Conservation (phyloP, 2,329 filamentous ascomycete genomes). For the Colletotrichum echinochloae region DNA sequence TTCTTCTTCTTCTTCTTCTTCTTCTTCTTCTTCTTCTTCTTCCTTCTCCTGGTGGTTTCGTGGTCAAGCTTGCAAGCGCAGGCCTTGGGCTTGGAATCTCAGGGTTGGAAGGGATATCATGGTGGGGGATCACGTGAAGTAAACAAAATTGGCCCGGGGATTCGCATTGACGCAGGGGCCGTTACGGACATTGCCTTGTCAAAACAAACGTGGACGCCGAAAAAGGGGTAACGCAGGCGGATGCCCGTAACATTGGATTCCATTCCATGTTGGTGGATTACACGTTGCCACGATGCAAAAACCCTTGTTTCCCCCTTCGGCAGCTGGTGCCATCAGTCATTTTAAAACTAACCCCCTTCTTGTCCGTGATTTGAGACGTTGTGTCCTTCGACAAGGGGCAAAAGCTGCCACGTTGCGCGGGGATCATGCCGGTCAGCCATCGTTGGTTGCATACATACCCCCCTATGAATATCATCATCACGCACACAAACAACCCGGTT, state of each 20-base stretch:
- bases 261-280: not conserved
- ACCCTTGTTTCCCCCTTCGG: not conserved
- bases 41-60: conserved; percentile 13
- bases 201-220: not conserved
- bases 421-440: not conserved
- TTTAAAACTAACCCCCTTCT: not conserved
- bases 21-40: not conserved
- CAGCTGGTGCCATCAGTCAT: not conserved
- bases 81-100: not conserved
- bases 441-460: not conserved
- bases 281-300: not conserved
- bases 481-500: not conserved
- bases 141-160: conserved; percentile 39
- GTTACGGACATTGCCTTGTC: conserved; percentile 1
- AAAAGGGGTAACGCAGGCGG: not conserved
- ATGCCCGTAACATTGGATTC: not conserved
- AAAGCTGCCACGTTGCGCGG: not conserved
- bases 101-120: conserved; percentile 8
- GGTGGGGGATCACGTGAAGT: conserved; percentile 33
- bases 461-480: not conserved
- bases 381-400: not conserved
- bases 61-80: conserved; percentile 1
- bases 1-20: not conserved
- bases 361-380: not conserved
- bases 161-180: conserved; percentile 39